Percentiles rank a stretch among this genome's conserved stretches.
Evolutionary conservation across 495 filamentous ascomycete species (phyloP).

Genomic region (Aspergillus mulundensis): DNA sequence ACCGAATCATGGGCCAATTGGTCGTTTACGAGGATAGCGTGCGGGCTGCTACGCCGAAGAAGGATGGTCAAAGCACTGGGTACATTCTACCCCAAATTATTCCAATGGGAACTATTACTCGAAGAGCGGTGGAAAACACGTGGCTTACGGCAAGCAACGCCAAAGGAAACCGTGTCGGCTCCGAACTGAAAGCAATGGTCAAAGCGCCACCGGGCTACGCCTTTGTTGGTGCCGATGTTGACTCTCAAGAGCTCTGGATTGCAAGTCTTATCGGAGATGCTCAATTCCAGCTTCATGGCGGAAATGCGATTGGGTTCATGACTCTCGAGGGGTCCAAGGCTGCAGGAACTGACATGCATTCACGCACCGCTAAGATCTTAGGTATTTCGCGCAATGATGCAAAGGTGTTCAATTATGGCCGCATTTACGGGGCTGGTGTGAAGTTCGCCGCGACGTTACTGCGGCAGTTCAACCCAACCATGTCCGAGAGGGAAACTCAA

Average conservation of each 20-base stretch:
- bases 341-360: conserved; percentile 91
- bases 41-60: conserved; percentile 11
- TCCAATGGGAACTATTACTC: conserved; percentile 98
- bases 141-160: conserved; percentile 98
- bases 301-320: conserved; percentile 98
- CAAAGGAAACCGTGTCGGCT: conserved; percentile 90
- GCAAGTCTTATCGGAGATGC: conserved; percentile 92
- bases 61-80: conserved; percentile 45
- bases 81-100: conserved; percentile 98
- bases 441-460: conserved; percentile 89
- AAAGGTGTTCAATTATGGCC: conserved; percentile 98
- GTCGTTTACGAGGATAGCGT: conserved; percentile 78
- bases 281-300: conserved; percentile 88
- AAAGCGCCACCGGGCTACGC: conserved; percentile 84
- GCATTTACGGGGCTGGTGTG: conserved; percentile 93
- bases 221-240: conserved; percentile 96
- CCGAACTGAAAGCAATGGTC: conserved; percentile 96
- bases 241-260: conserved; percentile 99
- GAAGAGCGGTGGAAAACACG: conserved; percentile 93
- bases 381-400: conserved; percentile 93
- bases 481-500: conserved; percentile 72
- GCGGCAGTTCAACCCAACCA: conserved; percentile 82
- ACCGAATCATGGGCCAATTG: conserved; percentile 88
- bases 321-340: conserved; percentile 94
- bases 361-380: conserved; percentile 83